These are phyloP conservation scores for Colletotrichum scovillei DNA, from an alignment of 2,329 filamentous ascomycete species.

Conservation along the genomic window DNA sequence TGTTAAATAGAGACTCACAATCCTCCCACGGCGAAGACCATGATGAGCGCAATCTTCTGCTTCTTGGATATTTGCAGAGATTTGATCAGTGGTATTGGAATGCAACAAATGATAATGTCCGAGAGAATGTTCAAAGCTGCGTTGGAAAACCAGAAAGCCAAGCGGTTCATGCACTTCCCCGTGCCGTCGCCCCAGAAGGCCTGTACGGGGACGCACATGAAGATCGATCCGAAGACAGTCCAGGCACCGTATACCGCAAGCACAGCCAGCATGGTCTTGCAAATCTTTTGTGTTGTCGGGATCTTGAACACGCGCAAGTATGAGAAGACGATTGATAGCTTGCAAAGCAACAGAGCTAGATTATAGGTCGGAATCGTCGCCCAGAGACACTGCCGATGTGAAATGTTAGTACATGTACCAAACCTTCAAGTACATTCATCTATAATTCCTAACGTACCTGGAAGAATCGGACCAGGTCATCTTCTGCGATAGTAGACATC, in stretches of 20 bases:
- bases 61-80: constrained; percentile 49
- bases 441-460: too few relatives aligned
- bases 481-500: too few relatives aligned
- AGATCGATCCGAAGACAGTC: constrained; percentile 40
- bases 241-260: constrained; percentile 41
- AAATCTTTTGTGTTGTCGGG: constrained; percentile 37
- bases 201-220: constrained; percentile 42
- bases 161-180: constrained; percentile 39
- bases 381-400: too few relatives aligned
- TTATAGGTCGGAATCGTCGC: too few relatives aligned
- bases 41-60: constrained; percentile 55
- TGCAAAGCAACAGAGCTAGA: too few relatives aligned
- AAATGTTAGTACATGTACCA: too few relatives aligned
- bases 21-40: constrained; percentile 48
- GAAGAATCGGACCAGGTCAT: too few relatives aligned
- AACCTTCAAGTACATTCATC: too few relatives aligned
- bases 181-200: constrained; percentile 38
- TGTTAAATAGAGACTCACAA: constrained; percentile 39
- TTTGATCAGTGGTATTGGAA: constrained; percentile 39
- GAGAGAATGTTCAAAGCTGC: constrained; percentile 44
- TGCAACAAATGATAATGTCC: constrained; percentile 38
- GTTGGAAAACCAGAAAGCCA: constrained; percentile 41
- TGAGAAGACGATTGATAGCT: too few relatives aligned
- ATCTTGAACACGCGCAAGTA: constrained; percentile 13
- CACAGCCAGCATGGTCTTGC: constrained; percentile 37